Evolutionary conservation across 202 grass and related monocot genomes (phyloP), one percentile per base, ranked within the genome.

Genomic region (Saccharum hybrid): DNA sequence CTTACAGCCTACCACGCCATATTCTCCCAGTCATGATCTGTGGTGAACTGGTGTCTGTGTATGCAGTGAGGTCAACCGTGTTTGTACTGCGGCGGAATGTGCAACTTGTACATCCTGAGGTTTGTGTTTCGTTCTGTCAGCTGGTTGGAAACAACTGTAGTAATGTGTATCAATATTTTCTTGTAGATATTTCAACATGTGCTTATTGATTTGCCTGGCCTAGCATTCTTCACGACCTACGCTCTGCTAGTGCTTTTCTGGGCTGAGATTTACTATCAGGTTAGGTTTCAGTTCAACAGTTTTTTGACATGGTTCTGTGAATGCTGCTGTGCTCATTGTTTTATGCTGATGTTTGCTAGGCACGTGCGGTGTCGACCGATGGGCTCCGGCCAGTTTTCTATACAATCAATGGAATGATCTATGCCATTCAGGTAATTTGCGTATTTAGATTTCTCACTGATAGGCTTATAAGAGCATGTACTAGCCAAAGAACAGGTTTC

Each of bases 201-300:
- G 82, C 83, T 98, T 37, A 85, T 95, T 6, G 96, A 98, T 82
- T 85, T 98, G 76, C 96, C 96, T 15, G 96, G 96, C 62, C 92
- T 98, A 43, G 92, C 89, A 2, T 98, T 95, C 82, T 98, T 98
- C 85, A 98, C 92, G 3, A 95, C 92, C 0, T 98, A 98, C 6
- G 91, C 92, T 5, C 90, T 98, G 33, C 66, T 98, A 83, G 92
- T 93, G 30, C 78, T 98, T 6, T 98, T 98, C 83, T 98, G 96
- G 96, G 96, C 96, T 18, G 92, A 98, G 75, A 98, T 98, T 76
- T 98, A 95, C 77, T 98, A 95, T 71, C 92, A 98, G 90, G 96
- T 95, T 65, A 90, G 89, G 67, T 94, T 59, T 4, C 8, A 63
- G 63, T 91, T 65, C 89, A 91, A 83, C 82, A 26, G 3, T 81